Conservation (phyloP, 257 asterid genomes). For the Gynochthodes officinalis region DNA sequence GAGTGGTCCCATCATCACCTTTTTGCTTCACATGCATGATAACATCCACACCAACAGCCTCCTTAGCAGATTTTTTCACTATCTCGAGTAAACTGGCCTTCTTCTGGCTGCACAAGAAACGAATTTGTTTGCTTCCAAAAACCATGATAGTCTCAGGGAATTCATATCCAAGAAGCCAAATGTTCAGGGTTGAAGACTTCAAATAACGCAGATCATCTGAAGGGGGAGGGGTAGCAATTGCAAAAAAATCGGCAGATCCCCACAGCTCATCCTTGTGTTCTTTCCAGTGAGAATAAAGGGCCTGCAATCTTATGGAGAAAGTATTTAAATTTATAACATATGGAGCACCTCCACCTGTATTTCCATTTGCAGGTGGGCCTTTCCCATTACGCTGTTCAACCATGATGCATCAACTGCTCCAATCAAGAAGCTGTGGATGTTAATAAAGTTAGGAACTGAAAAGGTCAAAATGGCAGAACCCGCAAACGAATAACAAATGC, state of each 20-base stretch:
- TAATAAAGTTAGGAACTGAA: not conserved
- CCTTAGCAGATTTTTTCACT: constrained; percentile 48
- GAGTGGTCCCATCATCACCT: constrained; percentile 45
- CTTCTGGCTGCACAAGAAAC: constrained; percentile 58
- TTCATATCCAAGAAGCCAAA: constrained; percentile 75
- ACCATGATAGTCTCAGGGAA: constrained; percentile 75
- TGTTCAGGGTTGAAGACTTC: constrained; percentile 58
- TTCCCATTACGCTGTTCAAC: constrained; percentile 37
- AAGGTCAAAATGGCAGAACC: not conserved
- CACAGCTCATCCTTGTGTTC: constrained; percentile 41
- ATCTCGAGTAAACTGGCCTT: constrained; percentile 52
- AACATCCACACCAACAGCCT: constrained; percentile 36
- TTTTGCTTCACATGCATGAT: constrained; percentile 50
- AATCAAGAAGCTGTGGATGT: constrained; percentile 12
- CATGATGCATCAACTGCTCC: constrained; percentile 33
- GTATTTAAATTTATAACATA: constrained; percentile 42
- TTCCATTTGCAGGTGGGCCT: constrained; percentile 36
- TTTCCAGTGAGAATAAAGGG: constrained; percentile 55
- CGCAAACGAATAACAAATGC: not conserved
- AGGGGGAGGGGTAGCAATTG: constrained; percentile 60
- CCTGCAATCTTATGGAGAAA: constrained; percentile 45
- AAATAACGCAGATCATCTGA: constrained; percentile 68
- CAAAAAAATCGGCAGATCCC: constrained; percentile 54
- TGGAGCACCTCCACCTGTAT: constrained; percentile 31
- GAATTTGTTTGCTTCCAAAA: constrained; percentile 44